phyloP scores from a whole-genome alignment of 805 yeast genomes.

The Saccharomycopsis fermentans region DNA sequence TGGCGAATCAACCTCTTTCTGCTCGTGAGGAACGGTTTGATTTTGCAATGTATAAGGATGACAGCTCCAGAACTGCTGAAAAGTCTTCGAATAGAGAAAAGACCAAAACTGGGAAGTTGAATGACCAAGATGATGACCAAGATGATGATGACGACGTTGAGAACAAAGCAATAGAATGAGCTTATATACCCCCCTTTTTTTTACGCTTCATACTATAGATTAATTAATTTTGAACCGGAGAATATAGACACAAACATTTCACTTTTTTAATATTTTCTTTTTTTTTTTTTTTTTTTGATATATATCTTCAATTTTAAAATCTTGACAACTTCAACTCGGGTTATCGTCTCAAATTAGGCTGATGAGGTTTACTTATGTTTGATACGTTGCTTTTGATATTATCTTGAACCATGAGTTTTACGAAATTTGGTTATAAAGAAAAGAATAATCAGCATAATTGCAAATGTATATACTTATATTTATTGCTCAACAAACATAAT shows the following conservation, averaged over 20 bases:
- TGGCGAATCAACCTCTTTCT: slow-evolving; percentile 40
- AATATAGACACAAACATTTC: neutral
- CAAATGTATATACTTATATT: no score
- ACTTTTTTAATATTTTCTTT: neutral
- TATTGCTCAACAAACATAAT: no score
- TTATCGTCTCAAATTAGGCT: no score
- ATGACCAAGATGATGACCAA: slow-evolving; percentile 18
- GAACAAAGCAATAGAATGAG: slow-evolving; percentile 27
- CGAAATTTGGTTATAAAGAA: no score
- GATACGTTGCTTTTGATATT: no score
- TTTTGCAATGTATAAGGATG: slow-evolving; percentile 19
- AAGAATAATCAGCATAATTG: no score
- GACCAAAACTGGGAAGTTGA: neutral
- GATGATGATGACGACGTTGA: slow-evolving; percentile 24
- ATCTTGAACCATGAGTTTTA: no score
- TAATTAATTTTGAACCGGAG: neutral
- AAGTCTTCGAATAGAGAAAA: neutral
- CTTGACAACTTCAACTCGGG: no score
- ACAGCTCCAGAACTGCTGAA: neutral
- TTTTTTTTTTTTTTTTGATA: neutral
- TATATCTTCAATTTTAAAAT: no score
- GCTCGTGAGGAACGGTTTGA: slow-evolving; percentile 36
- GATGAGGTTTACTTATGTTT: no score
- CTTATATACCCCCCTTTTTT: slow-evolving; percentile 12
- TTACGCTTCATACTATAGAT: neutral